Evolutionary conservation across 2,329 filamentous ascomycete species (phyloP).

Genomic region (Bipolaris zeicola): DNA sequence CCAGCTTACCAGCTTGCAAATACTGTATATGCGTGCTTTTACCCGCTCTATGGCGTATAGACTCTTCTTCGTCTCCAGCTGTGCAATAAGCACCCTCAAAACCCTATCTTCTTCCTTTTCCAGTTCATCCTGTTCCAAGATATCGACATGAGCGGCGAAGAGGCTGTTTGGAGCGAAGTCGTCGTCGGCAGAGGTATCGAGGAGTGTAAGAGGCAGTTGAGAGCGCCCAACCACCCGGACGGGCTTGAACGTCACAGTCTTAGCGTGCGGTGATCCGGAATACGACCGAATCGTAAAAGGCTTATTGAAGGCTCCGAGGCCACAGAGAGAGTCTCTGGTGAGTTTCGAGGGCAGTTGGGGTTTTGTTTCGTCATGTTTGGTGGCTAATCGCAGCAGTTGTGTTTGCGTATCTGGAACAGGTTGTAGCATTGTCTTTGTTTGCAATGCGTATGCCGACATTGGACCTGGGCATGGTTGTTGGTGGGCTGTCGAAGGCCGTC

Average conservation of each 20-base stretch:
- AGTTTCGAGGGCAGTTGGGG: constrained; percentile 36
- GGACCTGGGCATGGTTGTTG: constrained; percentile 33
- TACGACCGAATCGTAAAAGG: constrained; percentile 43
- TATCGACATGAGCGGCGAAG: constrained; percentile 43
- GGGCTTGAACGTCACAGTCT: constrained; percentile 40
- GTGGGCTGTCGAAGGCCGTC: constrained; percentile 6
- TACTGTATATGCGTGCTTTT: constrained; percentile 63
- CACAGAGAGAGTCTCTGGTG: constrained; percentile 39
- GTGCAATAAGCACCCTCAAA: constrained; percentile 44
- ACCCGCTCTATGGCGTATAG: constrained; percentile 81
- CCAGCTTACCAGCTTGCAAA: constrained; percentile 73
- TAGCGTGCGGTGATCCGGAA: constrained; percentile 36
- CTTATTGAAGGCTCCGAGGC: constrained; percentile 34
- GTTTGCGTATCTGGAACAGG: constrained; percentile 23
- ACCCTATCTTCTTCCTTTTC: constrained; percentile 4
- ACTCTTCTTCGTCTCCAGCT: constrained; percentile 61
- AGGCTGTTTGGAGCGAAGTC: constrained; percentile 35
- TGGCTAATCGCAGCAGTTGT: constrained; percentile 30
- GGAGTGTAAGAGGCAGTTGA: constrained; percentile 47
- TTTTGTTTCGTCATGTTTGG: constrained; percentile 35
- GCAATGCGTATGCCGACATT: constrained; percentile 38
- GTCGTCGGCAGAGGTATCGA: constrained; percentile 39
- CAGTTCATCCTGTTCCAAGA: constrained; percentile 34
- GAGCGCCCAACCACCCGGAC: constrained; percentile 44
- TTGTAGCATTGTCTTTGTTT: constrained; percentile 41